These are phyloP conservation scores for Alternaria sp. DNA, from an alignment of 2,329 filamentous ascomycete species.

Conservation along the genomic window DNA sequence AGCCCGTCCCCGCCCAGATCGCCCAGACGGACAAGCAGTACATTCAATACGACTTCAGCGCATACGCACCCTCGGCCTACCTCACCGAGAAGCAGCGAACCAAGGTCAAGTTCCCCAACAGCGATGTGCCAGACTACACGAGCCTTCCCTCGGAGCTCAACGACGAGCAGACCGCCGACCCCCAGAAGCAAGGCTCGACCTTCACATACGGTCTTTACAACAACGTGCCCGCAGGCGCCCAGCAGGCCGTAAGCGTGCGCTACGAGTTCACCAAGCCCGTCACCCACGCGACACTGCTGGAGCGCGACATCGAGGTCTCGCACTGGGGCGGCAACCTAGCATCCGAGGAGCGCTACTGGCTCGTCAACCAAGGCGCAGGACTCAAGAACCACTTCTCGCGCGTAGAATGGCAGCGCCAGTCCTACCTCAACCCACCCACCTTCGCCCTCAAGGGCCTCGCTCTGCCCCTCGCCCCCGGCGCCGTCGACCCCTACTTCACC, in stretches of 20 bases:
- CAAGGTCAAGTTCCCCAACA: constrained; percentile 85
- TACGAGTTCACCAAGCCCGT: constrained; percentile 97
- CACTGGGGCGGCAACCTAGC: constrained; percentile 98
- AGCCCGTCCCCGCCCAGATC: constrained; percentile 80
- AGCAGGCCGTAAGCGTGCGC: constrained; percentile 76
- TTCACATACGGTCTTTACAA: constrained; percentile 91
- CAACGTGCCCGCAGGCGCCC: constrained; percentile 78
- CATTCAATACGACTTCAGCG: constrained; percentile 83
- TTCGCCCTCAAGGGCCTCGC: constrained; percentile 82
- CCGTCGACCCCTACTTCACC: constrained; percentile 88
- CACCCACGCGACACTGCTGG: constrained; percentile 76
- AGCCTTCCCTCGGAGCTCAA: constrained; percentile 66
- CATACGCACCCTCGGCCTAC: constrained; percentile 85
- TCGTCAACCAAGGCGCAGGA: constrained; percentile 85
- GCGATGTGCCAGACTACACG: constrained; percentile 84
- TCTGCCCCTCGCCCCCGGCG: constrained; percentile 80
- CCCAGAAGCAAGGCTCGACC: constrained; percentile 82
- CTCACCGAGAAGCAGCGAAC: constrained; percentile 92
- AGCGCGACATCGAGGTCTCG: constrained; percentile 92
- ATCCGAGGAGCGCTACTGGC: constrained; percentile 90
- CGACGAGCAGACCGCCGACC: constrained; percentile 68
- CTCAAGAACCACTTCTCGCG: constrained; percentile 60
- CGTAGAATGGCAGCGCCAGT: constrained; percentile 55
- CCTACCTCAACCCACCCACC: constrained; percentile 77
- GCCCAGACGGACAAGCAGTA: constrained; percentile 87